Percentiles rank a stretch among this genome's conserved stretches.
phyloP scores from a whole-genome alignment of 768 basidiomycete genomes.

The Coprinopsis strossmayeri region DNA sequence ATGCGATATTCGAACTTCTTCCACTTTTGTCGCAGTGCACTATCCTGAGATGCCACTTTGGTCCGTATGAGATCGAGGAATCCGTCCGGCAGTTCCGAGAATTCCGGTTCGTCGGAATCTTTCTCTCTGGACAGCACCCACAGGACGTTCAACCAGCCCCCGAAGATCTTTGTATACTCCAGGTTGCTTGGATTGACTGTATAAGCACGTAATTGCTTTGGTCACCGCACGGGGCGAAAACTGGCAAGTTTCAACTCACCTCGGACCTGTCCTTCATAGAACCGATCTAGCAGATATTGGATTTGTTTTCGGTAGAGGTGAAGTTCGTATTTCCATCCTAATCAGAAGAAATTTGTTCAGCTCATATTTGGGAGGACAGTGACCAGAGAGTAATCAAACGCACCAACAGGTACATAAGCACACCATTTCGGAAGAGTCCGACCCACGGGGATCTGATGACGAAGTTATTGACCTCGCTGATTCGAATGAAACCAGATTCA shows the following conservation, averaged over 20 bases:
- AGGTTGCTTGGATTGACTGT: neutral
- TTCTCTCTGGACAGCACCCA: constrained; percentile 1
- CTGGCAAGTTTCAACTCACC: constrained; percentile 5
- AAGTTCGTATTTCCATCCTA: constrained; percentile 18
- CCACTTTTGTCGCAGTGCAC: constrained; percentile 4
- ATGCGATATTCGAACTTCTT: constrained; percentile 11
- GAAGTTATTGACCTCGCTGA: constrained; percentile 18
- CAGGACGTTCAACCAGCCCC: neutral
- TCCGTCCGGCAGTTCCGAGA: neutral
- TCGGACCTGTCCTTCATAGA: constrained; percentile 14
- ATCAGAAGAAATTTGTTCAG: neutral
- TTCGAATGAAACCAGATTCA: constrained; percentile 17
- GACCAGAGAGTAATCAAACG: neutral
- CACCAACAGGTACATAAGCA: constrained; percentile 17
- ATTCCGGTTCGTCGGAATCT: neutral
- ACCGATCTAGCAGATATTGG: constrained; percentile 8
- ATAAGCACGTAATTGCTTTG: neutral
- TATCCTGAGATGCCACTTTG: constrained; percentile 12
- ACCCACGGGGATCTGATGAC: constrained; percentile 15
- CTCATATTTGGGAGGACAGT: neutral
- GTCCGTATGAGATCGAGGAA: neutral
- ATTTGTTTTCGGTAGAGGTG: constrained; percentile 17
- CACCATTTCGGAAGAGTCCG: constrained; percentile 20
- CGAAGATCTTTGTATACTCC: neutral
- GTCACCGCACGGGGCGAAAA: too few relatives aligned